Evolutionary conservation across 1,284 basidiomycete species (phyloP).

Genomic region (Ganoderma lingzhi): DNA sequence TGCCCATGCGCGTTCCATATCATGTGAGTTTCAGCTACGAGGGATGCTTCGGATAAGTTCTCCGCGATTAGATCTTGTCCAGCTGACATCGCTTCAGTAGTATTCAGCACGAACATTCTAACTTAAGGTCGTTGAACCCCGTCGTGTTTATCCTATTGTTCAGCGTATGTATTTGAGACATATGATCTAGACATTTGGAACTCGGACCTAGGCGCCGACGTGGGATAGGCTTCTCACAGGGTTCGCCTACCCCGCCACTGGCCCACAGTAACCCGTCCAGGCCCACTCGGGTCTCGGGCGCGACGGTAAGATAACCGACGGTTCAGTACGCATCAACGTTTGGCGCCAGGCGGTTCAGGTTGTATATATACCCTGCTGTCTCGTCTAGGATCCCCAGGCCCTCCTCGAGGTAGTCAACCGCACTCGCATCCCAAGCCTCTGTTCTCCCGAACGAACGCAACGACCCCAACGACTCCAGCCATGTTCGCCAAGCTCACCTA

Average conservation of each 20-base stretch:
- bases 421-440: not conserved
- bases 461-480: conserved; percentile 7
- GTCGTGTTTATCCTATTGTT: not conserved
- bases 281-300: not conserved
- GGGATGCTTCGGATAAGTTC: not conserved
- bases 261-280: not conserved
- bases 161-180: not conserved
- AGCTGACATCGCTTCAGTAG: not conserved
- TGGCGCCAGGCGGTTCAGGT: not conserved
- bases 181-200: not conserved
- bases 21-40: not conserved
- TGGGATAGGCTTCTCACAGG: not conserved
- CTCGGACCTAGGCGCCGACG: not conserved
- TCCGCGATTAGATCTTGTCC: not conserved
- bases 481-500: conserved; percentile 19
- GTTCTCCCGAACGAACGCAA: not conserved
- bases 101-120: not conserved
- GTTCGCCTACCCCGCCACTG: not conserved
- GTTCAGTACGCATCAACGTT: not conserved
- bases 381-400: not conserved
- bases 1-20: not conserved
- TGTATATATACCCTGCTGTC: not conserved
- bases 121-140: not conserved
- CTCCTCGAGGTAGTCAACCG: not conserved
- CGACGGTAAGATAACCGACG: not conserved